Conservation (phyloP, 352 stramenopile genomes). For the Pythium plurisporium region DNA sequence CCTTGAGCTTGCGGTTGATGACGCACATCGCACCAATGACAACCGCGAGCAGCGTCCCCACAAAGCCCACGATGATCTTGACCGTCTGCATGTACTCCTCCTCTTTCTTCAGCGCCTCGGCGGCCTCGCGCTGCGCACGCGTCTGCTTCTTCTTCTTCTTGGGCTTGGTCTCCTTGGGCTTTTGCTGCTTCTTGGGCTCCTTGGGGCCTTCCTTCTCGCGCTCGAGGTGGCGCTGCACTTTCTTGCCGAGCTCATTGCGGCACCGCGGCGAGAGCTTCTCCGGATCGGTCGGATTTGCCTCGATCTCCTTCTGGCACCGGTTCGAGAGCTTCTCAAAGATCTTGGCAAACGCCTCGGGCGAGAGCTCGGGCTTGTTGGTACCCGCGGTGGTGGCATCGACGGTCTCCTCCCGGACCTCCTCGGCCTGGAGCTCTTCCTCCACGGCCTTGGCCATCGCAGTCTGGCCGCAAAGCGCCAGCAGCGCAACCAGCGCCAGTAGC, state of each 20-base stretch:
- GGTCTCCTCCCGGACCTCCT: conserved; percentile 51
- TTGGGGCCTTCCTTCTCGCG: conserved; percentile 31
- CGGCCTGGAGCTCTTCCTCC: conserved; percentile 38
- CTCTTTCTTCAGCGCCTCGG: conserved; percentile 55
- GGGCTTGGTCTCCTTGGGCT: conserved; percentile 27
- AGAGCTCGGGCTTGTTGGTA: conserved; percentile 38
- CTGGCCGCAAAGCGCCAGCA: conserved; percentile 41
- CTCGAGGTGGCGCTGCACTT: conserved; percentile 61
- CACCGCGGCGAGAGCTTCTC: conserved; percentile 64
- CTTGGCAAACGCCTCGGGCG: conserved; percentile 53
- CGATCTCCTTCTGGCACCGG: conserved; percentile 68
- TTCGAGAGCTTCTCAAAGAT: conserved; percentile 73
- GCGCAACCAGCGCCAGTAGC: conserved; percentile 42
- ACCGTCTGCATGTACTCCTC: conserved; percentile 66
- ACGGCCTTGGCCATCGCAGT: conserved; percentile 21
- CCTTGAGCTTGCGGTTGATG: conserved; percentile 85
- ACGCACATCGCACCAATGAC: conserved; percentile 50
- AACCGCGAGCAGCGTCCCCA: conserved; percentile 59
- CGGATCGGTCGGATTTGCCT: conserved; percentile 60
- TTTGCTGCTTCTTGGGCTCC: conserved; percentile 35
- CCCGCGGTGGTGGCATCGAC: conserved; percentile 27
- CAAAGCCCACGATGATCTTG: conserved; percentile 63
- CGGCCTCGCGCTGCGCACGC: conserved; percentile 46
- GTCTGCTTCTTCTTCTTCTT: conserved; percentile 65
- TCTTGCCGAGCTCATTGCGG: conserved; percentile 43